Evolutionary conservation across 106 monocot genomes (phyloP).

Genomic region (Xerophyta viscosa): DNA sequence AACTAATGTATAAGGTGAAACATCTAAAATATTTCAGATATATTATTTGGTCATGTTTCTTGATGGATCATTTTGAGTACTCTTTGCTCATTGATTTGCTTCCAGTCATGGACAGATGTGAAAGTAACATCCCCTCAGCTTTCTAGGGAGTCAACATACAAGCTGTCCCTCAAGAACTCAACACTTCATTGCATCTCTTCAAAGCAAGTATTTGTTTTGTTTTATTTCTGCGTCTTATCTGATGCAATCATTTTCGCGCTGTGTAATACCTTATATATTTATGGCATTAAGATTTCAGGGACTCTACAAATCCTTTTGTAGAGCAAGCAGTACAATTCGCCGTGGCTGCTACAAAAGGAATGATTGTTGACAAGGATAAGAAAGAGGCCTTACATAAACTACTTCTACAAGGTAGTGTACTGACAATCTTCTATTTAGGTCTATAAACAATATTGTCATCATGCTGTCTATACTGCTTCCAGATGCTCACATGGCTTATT

Average conservation of each 20-base stretch:
- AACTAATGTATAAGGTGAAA: too few species aligned
- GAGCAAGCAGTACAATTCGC: constrained; percentile 89
- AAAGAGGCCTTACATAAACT: constrained; percentile 53
- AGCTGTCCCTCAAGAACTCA: constrained; percentile 70
- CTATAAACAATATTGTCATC: not conserved
- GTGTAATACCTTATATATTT: not conserved
- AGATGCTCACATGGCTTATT: constrained; percentile 2
- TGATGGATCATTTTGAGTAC: not conserved
- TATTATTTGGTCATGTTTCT: not conserved
- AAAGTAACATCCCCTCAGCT: constrained; percentile 88
- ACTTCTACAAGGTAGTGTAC: constrained; percentile 60
- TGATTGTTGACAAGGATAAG: constrained; percentile 30
- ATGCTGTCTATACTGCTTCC: too few species aligned
- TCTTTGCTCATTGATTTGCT: constrained; percentile 2
- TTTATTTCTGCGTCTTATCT: too few species aligned
- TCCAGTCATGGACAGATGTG: constrained; percentile 83
- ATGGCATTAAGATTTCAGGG: constrained; percentile 41
- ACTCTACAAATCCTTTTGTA: constrained; percentile 76
- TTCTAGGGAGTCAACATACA: constrained; percentile 69
- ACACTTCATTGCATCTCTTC: constrained; percentile 65
- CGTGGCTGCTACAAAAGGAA: constrained; percentile 63
- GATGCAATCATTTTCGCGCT: too few species aligned
- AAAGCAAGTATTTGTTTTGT: constrained; percentile 41
- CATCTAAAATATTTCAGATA: too few species aligned
- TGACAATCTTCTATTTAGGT: not conserved